Percentiles rank a stretch among this genome's conserved stretches.
These are phyloP conservation scores for Teratosphaeria zuluensis DNA, from an alignment of 2,329 filamentous ascomycete genomes.

Conservation along the genomic window DNA sequence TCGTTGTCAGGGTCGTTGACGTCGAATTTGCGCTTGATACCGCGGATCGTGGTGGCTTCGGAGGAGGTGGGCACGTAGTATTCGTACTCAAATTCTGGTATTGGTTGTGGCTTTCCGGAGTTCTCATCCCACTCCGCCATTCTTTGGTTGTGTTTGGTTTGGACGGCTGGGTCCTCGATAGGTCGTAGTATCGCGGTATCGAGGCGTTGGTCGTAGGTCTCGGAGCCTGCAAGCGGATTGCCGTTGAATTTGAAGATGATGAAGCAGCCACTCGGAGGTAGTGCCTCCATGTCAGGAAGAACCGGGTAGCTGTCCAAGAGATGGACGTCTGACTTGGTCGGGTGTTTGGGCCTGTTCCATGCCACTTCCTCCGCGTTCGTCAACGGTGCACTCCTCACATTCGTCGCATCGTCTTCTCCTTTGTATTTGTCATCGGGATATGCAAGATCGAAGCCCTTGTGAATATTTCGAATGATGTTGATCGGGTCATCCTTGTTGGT, in stretches of 20 bases:
- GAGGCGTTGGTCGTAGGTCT: slow-evolving; percentile 48
- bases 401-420: slow-evolving; percentile 51
- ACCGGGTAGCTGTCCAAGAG: slow-evolving; percentile 52
- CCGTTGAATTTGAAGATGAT: slow-evolving; percentile 53
- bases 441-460: slow-evolving; percentile 56
- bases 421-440: slow-evolving; percentile 57
- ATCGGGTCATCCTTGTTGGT: slow-evolving; percentile 47
- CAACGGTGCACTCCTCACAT: slow-evolving; percentile 44
- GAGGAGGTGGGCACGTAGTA: slow-evolving; percentile 43
- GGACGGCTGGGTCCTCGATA: slow-evolving; percentile 36
- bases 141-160: slow-evolving; percentile 41
- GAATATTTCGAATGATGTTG: slow-evolving; percentile 50
- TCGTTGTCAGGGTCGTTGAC: slow-evolving; percentile 44
- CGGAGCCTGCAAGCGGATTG: slow-evolving; percentile 42
- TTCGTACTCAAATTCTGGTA: slow-evolving; percentile 50
- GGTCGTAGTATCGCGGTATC: slow-evolving; percentile 51
- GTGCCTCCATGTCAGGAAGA: slow-evolving; percentile 51
- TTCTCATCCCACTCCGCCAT: slow-evolving; percentile 39
- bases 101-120: slow-evolving; percentile 40
- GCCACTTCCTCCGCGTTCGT: slow-evolving; percentile 47
- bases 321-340: slow-evolving; percentile 46
- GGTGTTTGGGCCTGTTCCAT: slow-evolving; percentile 52
- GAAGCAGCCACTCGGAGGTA: slow-evolving; percentile 49
- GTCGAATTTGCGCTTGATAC: slow-evolving; percentile 48
- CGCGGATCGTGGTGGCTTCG: slow-evolving; percentile 36